Evolutionary conservation across 371 early-diverging fungal species (phyloP), one percentile per base, ranked within the genome.

Genomic region (Mucor mucedo): DNA sequence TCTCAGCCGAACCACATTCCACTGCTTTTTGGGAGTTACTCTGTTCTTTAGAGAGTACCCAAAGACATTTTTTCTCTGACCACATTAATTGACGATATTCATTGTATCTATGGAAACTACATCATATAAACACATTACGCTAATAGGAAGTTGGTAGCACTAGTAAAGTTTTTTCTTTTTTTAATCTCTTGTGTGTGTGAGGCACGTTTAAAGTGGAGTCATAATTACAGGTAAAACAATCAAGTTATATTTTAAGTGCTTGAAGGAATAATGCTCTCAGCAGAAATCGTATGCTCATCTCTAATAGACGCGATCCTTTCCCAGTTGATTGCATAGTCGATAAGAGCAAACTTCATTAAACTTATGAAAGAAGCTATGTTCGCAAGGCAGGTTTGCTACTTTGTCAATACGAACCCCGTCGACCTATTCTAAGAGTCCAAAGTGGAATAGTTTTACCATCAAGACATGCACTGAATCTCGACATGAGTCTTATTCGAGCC

Each of bases 1-100:
- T 47, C 33, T 58, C 58, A 21, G 58, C 48, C 21, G 58, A 48
- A 27, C 48, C 58, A 48, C 35, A 58, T 58, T 58, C 48, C 7
- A 58, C 27, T 10, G 21, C 58, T 58, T 58, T 45, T 35, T 35
- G 48, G 7, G n/a, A n/a, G 49, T 35, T 4, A 16, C 21, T 45
- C 49, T 48, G 21, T 47, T 38, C 38, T 58, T 58, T 3, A 48
- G 33, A 13, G 58, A 47, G 29, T 58, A 58, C 21, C 32, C 2
- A 58, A 27, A 21, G 48, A 27, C 11, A 55, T 48, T 33, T 58
- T 47, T 16, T 58, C 48, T 11, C 48, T 47, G 47, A 58, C 48
- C 4, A 48, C 38, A 58, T 48, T 27, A 21, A 33, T 48, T 33
- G 1, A 58, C 21, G 47, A 35, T 58, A 21, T 35, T 58, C 35